Evolutionary conservation across 129 eudicot species (phyloP).

Genomic region (Daucus carota): DNA sequence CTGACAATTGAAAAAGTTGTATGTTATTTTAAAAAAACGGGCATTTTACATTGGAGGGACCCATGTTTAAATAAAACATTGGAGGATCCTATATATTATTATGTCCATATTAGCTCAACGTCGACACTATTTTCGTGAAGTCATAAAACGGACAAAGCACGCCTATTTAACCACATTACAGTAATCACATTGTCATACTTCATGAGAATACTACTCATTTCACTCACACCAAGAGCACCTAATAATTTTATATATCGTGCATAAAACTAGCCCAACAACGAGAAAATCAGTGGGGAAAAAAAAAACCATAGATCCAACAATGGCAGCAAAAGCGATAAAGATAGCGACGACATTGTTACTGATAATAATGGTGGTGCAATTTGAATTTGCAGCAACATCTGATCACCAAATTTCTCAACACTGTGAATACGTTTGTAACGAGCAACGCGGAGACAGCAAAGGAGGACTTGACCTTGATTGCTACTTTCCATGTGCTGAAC

Average conservation of each 20-base stretch:
- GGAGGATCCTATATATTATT: no score
- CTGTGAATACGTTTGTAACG: background rate
- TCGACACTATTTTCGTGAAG: no score
- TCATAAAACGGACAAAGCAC: no score
- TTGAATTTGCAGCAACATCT: background rate
- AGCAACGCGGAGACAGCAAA: background rate
- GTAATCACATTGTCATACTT: background rate
- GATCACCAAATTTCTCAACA: background rate
- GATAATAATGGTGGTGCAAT: background rate
- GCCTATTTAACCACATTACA: background rate
- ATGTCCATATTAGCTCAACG: no score
- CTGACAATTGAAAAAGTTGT: no score
- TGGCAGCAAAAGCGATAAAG: background rate
- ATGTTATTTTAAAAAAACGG: no score
- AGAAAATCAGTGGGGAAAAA: background rate
- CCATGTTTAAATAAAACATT: no score
- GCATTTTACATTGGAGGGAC: no score
- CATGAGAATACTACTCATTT: background rate
- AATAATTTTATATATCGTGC: background rate
- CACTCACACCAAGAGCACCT: background rate
- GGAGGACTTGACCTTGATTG: background rate
- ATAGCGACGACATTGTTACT: background rate
- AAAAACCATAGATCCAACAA: background rate
- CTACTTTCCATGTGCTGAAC: background rate
- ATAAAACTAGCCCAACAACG: background rate